A percentile compares a stretch with the other conserved stretches of the same genome.
These are phyloP conservation scores for Solioccasus polychromus DNA, from an alignment of 768 basidiomycete species.

Conservation along the genomic window DNA sequence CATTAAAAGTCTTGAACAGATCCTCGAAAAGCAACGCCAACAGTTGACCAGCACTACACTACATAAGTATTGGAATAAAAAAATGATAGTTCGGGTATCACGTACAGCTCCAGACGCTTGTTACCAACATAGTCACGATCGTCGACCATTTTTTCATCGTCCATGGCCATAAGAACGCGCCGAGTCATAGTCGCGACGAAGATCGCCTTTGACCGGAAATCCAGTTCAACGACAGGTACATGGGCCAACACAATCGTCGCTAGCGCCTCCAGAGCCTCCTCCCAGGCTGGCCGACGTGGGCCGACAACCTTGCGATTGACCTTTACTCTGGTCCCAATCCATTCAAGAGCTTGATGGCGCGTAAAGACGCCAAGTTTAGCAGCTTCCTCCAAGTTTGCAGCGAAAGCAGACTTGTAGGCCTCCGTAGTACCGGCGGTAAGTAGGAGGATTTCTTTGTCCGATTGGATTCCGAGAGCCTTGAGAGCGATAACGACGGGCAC, in stretches of 20 bases:
- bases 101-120: conserved; percentile 95
- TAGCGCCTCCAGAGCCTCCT: conserved; percentile 95
- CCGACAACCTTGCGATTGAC: conserved; percentile 78
- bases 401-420: conserved; percentile 80
- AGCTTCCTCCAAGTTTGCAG: conserved; percentile 91
- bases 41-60: conserved; percentile 84
- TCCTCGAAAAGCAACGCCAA: conserved; percentile 96
- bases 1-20: conserved; percentile 97
- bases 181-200: conserved; percentile 98
- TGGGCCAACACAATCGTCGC: conserved; percentile 97
- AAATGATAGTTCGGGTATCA: conserved; percentile 16
- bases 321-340: conserved; percentile 91
- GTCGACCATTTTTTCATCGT: conserved; percentile 95
- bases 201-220: conserved; percentile 91
- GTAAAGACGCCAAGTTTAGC: conserved; percentile 91
- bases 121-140: conserved; percentile 99
- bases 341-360: conserved; percentile 90
- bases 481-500: conserved; percentile 95
- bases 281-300: conserved; percentile 83
- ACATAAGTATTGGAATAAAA: conserved; percentile 8
- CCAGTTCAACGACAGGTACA: conserved; percentile 84
- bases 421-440: conserved; percentile 92
- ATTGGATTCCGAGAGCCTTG: conserved; percentile 94
- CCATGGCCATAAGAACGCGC: conserved; percentile 93
- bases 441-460: conserved; percentile 96